Evolutionary conservation across 2,329 filamentous ascomycete genomes (phyloP).

Genomic region (Aspergillus aculeatinus): DNA sequence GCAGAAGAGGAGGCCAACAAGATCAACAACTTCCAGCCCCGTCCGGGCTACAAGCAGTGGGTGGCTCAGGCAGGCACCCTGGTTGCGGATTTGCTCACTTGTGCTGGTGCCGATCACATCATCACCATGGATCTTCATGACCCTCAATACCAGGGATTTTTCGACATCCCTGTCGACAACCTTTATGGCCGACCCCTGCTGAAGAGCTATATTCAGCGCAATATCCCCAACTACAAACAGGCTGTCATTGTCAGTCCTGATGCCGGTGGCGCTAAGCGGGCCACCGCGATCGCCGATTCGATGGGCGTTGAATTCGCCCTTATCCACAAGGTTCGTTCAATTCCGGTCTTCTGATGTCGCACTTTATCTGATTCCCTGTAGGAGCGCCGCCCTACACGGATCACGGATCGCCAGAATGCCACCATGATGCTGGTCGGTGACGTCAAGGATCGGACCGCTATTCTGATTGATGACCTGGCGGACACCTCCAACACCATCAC

Average conservation of each 20-base stretch:
- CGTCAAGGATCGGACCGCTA: conserved; percentile 75
- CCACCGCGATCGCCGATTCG: conserved; percentile 90
- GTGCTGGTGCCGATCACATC: conserved; percentile 91
- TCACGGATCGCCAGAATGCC: conserved; percentile 74
- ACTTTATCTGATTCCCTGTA: conserved; percentile 38
- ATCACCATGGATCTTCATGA: conserved; percentile 98
- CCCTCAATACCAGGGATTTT: conserved; percentile 97
- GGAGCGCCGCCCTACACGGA: conserved; percentile 86
- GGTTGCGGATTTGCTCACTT: conserved; percentile 89
- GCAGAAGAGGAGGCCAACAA: conserved; percentile 57
- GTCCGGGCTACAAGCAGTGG: conserved; percentile 97
- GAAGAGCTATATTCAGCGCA: conserved; percentile 69
- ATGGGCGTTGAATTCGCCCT: conserved; percentile 93
- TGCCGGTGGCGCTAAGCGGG: conserved; percentile 92
- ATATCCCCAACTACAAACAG: conserved; percentile 79
- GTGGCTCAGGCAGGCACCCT: conserved; percentile 95
- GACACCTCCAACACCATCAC: conserved; percentile 98
- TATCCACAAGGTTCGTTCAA: conserved; percentile 81
- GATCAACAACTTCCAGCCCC: conserved; percentile 68
- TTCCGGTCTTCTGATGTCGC: background rate
- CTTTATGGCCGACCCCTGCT: conserved; percentile 67
- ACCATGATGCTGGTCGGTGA: conserved; percentile 96
- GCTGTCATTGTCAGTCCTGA: conserved; percentile 95
- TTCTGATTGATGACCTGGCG: conserved; percentile 89
- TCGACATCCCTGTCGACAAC: conserved; percentile 98